Evolutionary conservation across 768 basidiomycete genomes (phyloP), one percentile per base, ranked within the genome.

Genomic region (Tylopilus rubrobrunneus): DNA sequence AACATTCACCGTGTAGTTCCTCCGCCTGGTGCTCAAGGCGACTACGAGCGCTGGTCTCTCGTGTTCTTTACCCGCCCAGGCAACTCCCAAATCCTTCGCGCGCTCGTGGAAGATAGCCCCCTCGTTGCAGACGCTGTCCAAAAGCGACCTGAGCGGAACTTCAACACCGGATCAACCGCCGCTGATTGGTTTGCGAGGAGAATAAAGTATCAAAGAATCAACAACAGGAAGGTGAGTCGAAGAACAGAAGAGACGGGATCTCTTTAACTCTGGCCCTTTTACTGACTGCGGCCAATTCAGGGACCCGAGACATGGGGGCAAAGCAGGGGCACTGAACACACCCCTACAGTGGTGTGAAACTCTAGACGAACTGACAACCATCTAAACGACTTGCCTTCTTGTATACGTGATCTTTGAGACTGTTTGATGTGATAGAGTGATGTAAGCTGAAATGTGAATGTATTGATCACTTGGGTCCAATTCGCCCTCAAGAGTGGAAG

Each of bases 41-140:
- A 72, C 7, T 65, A 74, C 29, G 79, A 79, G 34, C 76, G 86
- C 7, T 87, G 82, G 79, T 88, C 86, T 5, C 69, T 87, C 10
- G 85, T 84, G 0, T 88, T 79, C 68, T 87, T 88, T 69, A 82
- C 78, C 0, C 75, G 87, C 21, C 85, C 85, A 0, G 80, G 78
- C 10, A 77, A 85, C 62, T 73, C 74, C 2, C 70, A 77, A 36
- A 53, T 75, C 1, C 77, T 87, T 7, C 75, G 74, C 10, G 77
- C n/a, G 37, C 37, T 43, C 5, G 40, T 48, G 76, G 76, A 82
- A 29, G 73, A 79, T 9, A 86, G 83, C 52, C 58, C 71, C 0
- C 51, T 79, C 2, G 77, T 87, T 17, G 77, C 80, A 0, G 73
- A 76, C 2, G 72, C 76, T 70, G 19, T 70, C 15, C 60, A 52